Evolutionary conservation across 371 early-diverging fungal species (phyloP).

Genomic region (Circinella minor): DNA sequence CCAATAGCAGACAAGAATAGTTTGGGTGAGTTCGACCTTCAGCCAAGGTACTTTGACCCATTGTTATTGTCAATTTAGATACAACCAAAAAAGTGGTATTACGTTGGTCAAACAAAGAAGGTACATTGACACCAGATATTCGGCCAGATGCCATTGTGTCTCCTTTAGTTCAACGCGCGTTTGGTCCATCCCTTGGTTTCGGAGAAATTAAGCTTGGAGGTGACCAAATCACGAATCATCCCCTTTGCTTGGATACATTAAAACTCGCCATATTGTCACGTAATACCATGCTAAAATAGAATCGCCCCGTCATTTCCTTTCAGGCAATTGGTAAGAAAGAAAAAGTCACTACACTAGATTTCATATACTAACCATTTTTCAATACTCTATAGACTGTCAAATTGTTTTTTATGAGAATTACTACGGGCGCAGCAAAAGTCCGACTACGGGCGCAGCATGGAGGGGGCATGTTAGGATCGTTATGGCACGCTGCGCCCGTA

Average conservation of each 20-base stretch:
- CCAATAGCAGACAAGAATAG: no score
- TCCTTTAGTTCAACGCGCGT: slow-evolving; percentile 32
- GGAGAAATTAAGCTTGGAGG: slow-evolving; percentile 37
- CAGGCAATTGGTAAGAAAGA: slow-evolving; percentile 19
- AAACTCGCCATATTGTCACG: slow-evolving; percentile 28
- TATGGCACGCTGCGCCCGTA: no score
- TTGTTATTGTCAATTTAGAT: no score
- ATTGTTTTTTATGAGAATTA: slow-evolving; percentile 36
- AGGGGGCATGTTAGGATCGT: no score
- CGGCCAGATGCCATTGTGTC: slow-evolving; percentile 34
- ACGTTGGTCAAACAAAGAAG: slow-evolving; percentile 19
- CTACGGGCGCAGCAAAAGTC: no score
- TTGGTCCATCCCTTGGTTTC: slow-evolving; percentile 32
- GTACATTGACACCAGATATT: slow-evolving; percentile 5
- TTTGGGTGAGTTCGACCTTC: no score
- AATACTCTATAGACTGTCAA: slow-evolving; percentile 13
- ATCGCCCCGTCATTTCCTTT: slow-evolving; percentile 22
- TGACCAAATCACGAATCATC: slow-evolving; percentile 30
- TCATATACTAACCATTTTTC: slow-evolving; percentile 11
- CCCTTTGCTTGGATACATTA: slow-evolving; percentile 32
- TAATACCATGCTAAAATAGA: slow-evolving; percentile 13
- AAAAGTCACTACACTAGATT: slow-evolving; percentile 12
- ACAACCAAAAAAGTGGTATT: slow-evolving; percentile 15
- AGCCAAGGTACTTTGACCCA: no score
- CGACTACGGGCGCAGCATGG: no score